Conservation (phyloP, 192 early-diverging fungal genomes). For the Glomus cerebriforme region DNA sequence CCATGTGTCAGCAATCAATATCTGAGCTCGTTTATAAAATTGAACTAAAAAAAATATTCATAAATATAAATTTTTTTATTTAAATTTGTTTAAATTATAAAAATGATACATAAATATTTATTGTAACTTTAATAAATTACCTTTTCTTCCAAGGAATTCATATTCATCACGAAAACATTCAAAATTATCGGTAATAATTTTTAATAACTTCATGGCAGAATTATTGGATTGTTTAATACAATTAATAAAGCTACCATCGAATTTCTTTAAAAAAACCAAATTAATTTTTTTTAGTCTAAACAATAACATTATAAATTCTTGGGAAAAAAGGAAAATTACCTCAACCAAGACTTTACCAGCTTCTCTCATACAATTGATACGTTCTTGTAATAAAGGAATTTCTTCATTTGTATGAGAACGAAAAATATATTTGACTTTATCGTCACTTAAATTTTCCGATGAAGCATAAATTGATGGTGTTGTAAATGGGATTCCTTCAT, state of each 20-base stretch:
- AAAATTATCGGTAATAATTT: constrained; percentile 61
- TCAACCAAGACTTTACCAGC: constrained; percentile 68
- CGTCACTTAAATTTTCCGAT: constrained; percentile 36
- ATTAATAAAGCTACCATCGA: constrained; percentile 64
- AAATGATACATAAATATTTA: too few relatives aligned
- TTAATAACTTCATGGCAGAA: constrained; percentile 60
- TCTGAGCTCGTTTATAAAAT: constrained; percentile 83
- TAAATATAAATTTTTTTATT: not conserved
- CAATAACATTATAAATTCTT: too few relatives aligned
- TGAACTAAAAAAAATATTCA: constrained; percentile 45
- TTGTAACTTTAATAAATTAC: constrained; percentile 26
- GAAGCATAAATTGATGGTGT: constrained; percentile 55
- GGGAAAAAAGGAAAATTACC: too few relatives aligned
- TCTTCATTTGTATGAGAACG: constrained; percentile 61
- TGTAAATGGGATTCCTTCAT: constrained; percentile 63
- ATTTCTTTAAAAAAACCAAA: constrained; percentile 57
- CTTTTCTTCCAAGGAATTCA: constrained; percentile 56
- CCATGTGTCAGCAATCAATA: constrained; percentile 83
- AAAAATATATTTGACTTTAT: constrained; percentile 60
- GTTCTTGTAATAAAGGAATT: constrained; percentile 62
- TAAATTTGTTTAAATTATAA: not conserved
- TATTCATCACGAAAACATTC: constrained; percentile 67
- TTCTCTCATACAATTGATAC: constrained; percentile 64
- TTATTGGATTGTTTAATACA: constrained; percentile 51
- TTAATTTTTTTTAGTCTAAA: too few relatives aligned